Conservation (phyloP, 441 rosid species). For the Gossypium trilobum region DNA sequence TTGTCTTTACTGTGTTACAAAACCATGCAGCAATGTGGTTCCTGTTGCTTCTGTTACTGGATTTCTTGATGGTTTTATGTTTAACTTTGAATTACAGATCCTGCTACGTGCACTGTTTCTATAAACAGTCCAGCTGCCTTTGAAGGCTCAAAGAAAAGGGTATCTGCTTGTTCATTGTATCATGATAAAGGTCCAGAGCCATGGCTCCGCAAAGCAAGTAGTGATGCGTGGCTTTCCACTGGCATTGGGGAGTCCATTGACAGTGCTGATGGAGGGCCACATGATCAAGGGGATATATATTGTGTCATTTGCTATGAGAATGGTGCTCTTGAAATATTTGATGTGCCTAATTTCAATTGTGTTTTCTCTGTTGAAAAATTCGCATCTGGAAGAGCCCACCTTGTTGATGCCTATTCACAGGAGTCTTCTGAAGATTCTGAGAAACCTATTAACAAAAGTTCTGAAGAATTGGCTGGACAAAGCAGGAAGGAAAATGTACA, state of each 20-base stretch:
- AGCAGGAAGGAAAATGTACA: constrained; percentile 56
- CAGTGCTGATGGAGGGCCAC: constrained; percentile 71
- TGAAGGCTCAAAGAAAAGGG: constrained; percentile 50
- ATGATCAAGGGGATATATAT: constrained; percentile 86
- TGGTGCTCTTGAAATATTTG: constrained; percentile 85
- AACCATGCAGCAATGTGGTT: neutral
- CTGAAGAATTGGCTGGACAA: constrained; percentile 43
- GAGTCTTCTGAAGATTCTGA: constrained; percentile 40
- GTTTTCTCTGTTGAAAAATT: constrained; percentile 79
- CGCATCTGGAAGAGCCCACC: constrained; percentile 70
- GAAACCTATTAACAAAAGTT: constrained; percentile 30
- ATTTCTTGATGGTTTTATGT: constrained; percentile 16
- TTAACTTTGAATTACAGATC: constrained; percentile 55
- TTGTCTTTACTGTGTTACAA: neutral
- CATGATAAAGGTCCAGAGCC: constrained; percentile 93
- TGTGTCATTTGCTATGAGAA: constrained; percentile 78
- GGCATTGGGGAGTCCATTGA: constrained; percentile 78
- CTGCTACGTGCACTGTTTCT: constrained; percentile 72
- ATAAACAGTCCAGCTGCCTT: constrained; percentile 55
- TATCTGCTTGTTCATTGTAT: constrained; percentile 84
- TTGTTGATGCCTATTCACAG: constrained; percentile 43
- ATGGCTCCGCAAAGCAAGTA: constrained; percentile 89
- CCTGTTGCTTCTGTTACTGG: constrained; percentile 3
- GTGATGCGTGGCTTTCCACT: constrained; percentile 95
- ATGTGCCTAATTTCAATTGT: constrained; percentile 77